Base-by-base conservation (phyloP, 2,329 filamentous ascomycete genomes). In the Leptographium wingfieldii region DNA sequence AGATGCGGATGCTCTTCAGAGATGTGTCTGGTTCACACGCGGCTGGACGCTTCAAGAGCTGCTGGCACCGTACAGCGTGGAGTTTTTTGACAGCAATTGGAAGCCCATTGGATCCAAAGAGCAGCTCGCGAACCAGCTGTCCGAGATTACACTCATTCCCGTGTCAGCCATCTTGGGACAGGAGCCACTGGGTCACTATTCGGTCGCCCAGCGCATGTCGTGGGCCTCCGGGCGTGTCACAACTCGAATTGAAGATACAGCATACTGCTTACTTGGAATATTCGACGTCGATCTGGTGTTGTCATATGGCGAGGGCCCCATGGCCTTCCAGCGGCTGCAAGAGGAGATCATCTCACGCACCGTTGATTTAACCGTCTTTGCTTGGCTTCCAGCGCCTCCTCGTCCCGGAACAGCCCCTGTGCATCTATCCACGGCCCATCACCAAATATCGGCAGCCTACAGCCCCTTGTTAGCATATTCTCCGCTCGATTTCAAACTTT, bases 21-120 rank as follows among this genome's bases (percentile, higher is more conserved):
- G 35, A 6, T 61, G 64, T 22, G 16, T n/a, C 6, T 66, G 64
- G 64, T 66, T 65, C 38, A 31, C 9, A 5, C 59, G 64, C 14
- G 63, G 64, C 25, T 66, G 64, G 64, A 65, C 64, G 10, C 62
- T 65, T 16, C 64, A 65, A 40, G 64, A 65, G 56, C 60, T 65
- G 29, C 60, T 66, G 53, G 64, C 64, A 2, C 63, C 64, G 1
- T 5, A 1, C 19, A 19, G 22, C 6, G 56, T 66, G 3, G 59
- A 61, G 16, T 64, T 66, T 29, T 66, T 60, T 55, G 60, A 63
- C 52, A 1, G 10, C 0, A 1, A 14, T 16, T 67, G 66, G 65
- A 6, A 25, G n/a, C 9, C 5, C 2, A 49, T 65, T 10, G 65
- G 64, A 9, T 31, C 31, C 49, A 63, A 62, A 57, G 31, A 16